phyloP scores from a whole-genome alignment of 371 early-diverging fungal genomes.

The Apophysomyces trapeziformis region DNA sequence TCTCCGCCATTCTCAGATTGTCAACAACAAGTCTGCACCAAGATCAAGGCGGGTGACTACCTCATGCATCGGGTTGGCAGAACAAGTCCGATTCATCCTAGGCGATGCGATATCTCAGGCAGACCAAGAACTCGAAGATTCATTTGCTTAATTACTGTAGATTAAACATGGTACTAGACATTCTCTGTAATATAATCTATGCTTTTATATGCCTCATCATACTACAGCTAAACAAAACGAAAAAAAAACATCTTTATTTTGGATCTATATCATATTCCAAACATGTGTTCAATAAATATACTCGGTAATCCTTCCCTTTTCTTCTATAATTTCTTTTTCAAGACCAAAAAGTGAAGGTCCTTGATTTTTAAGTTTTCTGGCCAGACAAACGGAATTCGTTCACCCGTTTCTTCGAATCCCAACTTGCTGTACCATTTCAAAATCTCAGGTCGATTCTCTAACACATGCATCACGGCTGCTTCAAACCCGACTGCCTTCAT shows the following conservation, averaged over 20 bases:
- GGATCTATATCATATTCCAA: too few species aligned
- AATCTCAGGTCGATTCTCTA: slow-evolving; percentile 54
- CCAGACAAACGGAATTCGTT: slow-evolving; percentile 47
- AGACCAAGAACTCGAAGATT: neutral
- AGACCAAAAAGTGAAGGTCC: slow-evolving; percentile 34
- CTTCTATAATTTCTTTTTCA: slow-evolving; percentile 29
- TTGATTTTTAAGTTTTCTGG: slow-evolving; percentile 35
- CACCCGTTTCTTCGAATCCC: slow-evolving; percentile 58
- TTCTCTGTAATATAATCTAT: neutral
- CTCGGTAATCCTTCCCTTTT: too few species aligned
- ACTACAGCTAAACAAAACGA: too few species aligned
- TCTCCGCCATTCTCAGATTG: neutral
- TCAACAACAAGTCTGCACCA: slow-evolving; percentile 7
- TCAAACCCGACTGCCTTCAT: slow-evolving; percentile 40
- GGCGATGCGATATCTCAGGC: slow-evolving; percentile 1
- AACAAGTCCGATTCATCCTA: slow-evolving; percentile 4
- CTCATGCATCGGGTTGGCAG: slow-evolving; percentile 8
- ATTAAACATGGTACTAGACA: neutral
- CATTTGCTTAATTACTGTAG: neutral
- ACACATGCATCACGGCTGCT: slow-evolving; percentile 50
- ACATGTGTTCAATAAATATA: too few species aligned
- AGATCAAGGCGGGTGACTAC: neutral
- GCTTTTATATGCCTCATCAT: neutral
- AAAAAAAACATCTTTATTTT: too few species aligned
- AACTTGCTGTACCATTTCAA: slow-evolving; percentile 57